phyloP scores from a whole-genome alignment of 257 asterid species.

The Primulina eburnea region DNA sequence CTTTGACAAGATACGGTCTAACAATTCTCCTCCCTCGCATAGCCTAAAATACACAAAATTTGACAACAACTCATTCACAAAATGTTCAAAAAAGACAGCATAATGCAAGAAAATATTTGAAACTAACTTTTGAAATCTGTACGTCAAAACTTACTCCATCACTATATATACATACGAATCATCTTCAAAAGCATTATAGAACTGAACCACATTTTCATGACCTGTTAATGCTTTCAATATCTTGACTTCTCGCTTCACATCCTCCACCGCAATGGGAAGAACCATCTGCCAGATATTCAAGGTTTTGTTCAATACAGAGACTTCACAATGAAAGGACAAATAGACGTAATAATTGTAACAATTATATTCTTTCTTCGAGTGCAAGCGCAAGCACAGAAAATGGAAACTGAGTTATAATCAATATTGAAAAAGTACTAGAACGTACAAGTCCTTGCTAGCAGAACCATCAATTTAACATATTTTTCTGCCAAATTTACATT shows the following conservation, averaged over 20 bases:
- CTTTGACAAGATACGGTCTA: slow-evolving; percentile 93
- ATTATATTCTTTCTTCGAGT: neutral
- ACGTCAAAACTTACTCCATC: slow-evolving; percentile 77
- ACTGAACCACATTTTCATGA: slow-evolving; percentile 95
- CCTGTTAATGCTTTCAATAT: slow-evolving; percentile 93
- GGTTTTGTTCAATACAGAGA: slow-evolving; percentile 14
- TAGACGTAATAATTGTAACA: neutral
- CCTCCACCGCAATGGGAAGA: slow-evolving; percentile 97
- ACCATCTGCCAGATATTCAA: slow-evolving; percentile 61
- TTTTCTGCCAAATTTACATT: neutral
- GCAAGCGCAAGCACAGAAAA: neutral
- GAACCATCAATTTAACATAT: slow-evolving; percentile 1
- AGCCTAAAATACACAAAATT: slow-evolving; percentile 43
- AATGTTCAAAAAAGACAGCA: slow-evolving; percentile 14
- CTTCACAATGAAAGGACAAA: neutral
- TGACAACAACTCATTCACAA: slow-evolving; percentile 21
- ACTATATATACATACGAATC: slow-evolving; percentile 84
- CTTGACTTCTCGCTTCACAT: slow-evolving; percentile 96
- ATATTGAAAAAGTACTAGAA: neutral
- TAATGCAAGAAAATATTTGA: slow-evolving; percentile 4
- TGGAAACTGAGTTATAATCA: neutral
- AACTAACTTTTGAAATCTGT: slow-evolving; percentile 3
- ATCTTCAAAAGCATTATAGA: slow-evolving; percentile 88
- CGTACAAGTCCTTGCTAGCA: neutral
- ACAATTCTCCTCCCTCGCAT: slow-evolving; percentile 97